Conservation (phyloP, 345 rosid species). For the Geranium brycei region DNA sequence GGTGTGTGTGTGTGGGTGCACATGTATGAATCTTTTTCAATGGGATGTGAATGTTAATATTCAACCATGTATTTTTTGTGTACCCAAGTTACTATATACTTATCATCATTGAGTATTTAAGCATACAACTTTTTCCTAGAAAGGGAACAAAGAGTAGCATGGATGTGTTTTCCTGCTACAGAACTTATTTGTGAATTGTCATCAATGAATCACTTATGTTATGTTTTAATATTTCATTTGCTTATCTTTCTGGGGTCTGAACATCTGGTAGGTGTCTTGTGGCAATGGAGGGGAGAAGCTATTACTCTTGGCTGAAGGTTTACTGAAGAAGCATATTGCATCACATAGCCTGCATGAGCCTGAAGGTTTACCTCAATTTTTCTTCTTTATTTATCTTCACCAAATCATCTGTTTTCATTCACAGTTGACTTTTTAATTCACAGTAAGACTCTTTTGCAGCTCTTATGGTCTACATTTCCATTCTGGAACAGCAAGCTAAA, state of each 20-base stretch:
- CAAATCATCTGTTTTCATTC: neutral
- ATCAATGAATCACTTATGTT: too few relatives aligned
- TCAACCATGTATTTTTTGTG: too few relatives aligned
- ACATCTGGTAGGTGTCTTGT: conserved; percentile 52
- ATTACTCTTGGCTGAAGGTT: conserved; percentile 75
- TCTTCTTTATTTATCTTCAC: too few relatives aligned
- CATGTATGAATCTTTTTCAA: too few relatives aligned
- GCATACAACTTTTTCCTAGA: too few relatives aligned
- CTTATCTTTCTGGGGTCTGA: conserved; percentile 14
- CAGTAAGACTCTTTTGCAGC: conserved; percentile 37
- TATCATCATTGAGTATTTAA: too few relatives aligned
- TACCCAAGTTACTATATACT: too few relatives aligned
- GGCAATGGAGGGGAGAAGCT: conserved; percentile 82
- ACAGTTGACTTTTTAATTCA: conserved; percentile 5
- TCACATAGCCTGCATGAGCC: conserved; percentile 96
- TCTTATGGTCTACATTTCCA: conserved; percentile 75
- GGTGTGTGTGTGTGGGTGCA: too few relatives aligned
- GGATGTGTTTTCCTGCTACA: too few relatives aligned
- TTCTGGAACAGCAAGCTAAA: conserved; percentile 80
- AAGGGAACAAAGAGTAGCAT: too few relatives aligned
- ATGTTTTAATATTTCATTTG: neutral
- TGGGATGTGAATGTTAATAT: too few relatives aligned
- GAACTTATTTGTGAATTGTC: too few relatives aligned
- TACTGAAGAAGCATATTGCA: conserved; percentile 78
- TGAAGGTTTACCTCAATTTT: conserved; percentile 40